Evolutionary conservation across 371 early-diverging fungal species (phyloP), one percentile per base, ranked within the genome.

Genomic region (Apophysomyces elegans): DNA sequence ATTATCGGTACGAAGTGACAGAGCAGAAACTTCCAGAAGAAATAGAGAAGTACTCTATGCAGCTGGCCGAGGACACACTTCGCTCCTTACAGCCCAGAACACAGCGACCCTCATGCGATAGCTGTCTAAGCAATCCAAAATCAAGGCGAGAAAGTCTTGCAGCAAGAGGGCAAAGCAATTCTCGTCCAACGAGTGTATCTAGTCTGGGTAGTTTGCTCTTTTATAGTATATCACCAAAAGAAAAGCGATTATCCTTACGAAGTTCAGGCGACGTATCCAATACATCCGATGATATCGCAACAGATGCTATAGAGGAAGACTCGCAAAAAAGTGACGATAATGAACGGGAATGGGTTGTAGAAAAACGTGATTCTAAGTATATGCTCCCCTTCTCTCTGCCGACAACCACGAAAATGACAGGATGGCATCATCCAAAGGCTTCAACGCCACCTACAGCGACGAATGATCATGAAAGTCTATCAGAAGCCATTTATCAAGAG

Each of bases 1-100:
- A 82, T 44, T 97, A 97, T 72, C 86, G 91, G 8, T 97, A 94
- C 69, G 97, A 97, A 67, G 88, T 93, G 6, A 86, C 86, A 16
- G 97, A 97, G 67, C 59, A 76, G 11, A 72, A 78, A 7, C 64
- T 95, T 37, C 83, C 92, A 6, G 84, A 84, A 13, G 94, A 91
- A 50, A 81, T 95, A 1, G 86, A 83, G 61, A 85, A 86, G 50
- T 93, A 94, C 68, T 83, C 92, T 4, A 73, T 87, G 62, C 87
- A 88, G 46, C 77, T 87, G 3, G 89, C 89, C 18, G 84, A 86
- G 41, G 89, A 89, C 56, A 83, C 89, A 0, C 72, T 84, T 21
- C 84, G 84, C 16, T 73, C 47, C 74, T 70, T 76, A 54, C 54
- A 50, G 11, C 2, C 54, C 54, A n/a, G 54, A 18, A 16, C 21